Evolutionary conservation across 352 stramenopile species (phyloP), one percentile per base, ranked within the genome.

Genomic region (Phytophthora pseudosyringae): DNA sequence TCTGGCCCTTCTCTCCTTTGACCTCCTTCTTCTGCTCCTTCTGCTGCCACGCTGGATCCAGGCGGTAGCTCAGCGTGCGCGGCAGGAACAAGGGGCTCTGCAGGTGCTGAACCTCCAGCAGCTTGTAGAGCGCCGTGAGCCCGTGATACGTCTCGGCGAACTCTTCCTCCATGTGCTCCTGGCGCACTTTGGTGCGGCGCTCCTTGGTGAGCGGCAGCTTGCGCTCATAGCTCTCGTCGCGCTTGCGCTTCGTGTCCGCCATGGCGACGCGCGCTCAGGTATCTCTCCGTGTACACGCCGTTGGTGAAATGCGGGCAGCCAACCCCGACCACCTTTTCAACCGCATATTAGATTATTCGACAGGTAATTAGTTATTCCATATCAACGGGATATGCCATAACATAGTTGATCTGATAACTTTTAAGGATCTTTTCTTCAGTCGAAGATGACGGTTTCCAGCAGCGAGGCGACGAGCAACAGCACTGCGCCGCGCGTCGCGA

Each of bases 71-170:
- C 29, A 95, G 76, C 61, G 87, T 84, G 38, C 87, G 81, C 47
- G 87, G 81, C 50, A 95, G 70, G 73, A 95, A 85, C 25, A 94
- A 72, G 38, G 87, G 87, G 21, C 74, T 83, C 53, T 81, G 64
- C 38, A 93, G 64, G 51, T 95, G 86, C 64, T 86, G 56, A 18
- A 91, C 60, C 60, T 95, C 87, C 32, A 95, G 69, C 59, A 88
- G 69, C 69, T 95, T 95, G 71, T 95, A 95, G 29, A 95, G 75
- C 47, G 83, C 71, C 55, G 86, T 95, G 55, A 90, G 70, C 3
- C 69, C 78, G 49, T 90, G 80, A 69, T 92, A 95, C 57, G 83
- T 84, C 28, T 79, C 80, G n/a, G 79, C 75, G 54, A 95, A 95
- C 73, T 95, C 87, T 33, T 83, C 69, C 64, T 91, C 83, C 73